Base-by-base conservation (phyloP, 2,329 filamentous ascomycete species). In the Sporothrix humicola region DNA sequence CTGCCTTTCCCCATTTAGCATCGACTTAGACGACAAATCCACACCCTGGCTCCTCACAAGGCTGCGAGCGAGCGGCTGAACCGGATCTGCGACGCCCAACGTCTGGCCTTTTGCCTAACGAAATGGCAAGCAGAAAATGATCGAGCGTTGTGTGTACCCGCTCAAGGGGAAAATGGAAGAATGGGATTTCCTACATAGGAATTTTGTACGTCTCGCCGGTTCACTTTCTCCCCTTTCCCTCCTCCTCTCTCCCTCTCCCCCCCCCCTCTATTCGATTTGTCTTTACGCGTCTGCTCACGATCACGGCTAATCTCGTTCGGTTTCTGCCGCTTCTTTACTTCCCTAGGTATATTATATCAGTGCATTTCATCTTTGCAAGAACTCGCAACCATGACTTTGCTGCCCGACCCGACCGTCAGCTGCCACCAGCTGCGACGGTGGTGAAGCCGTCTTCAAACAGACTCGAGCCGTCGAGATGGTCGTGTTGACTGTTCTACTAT, bases 401-500 rank as follows among this genome's bases (percentile, higher is more conserved):
- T 48, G 42, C 63, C 20, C 10, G 23, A 12, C 63, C 20, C 10
- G 23, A 12, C 26, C 5, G 66, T 56, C 66, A 69, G 66, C 66
- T 69, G 66, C 66, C 66, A 54, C 17, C 66, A 56, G 23, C 8
- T 69, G 66, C 26, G 48, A 69, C 66, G 48, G 48, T 54, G 48
- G 66, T 69, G 66, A 69, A 26, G 66, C 66, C 20, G 13, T 56
- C 48, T 37, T 50, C 4, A 69, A 69, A 56, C 66, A 23, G 5
- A 26, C 8, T 8, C 12, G 54, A 56, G 46, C 63, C 63, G 46
- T 17, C 63, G 5, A n/a, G 46, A n/a, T n/a, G 31, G 31, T 7
- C 31, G 31, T 37, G 31, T 37, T 7, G 31, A 37, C 31, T 37
- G 31, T 37, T 37, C 31, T 37, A 7, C 31, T 37, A 3, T 37